Base-by-base conservation (phyloP, 2,329 filamentous ascomycete species). In the Hypoxylon sp. region DNA sequence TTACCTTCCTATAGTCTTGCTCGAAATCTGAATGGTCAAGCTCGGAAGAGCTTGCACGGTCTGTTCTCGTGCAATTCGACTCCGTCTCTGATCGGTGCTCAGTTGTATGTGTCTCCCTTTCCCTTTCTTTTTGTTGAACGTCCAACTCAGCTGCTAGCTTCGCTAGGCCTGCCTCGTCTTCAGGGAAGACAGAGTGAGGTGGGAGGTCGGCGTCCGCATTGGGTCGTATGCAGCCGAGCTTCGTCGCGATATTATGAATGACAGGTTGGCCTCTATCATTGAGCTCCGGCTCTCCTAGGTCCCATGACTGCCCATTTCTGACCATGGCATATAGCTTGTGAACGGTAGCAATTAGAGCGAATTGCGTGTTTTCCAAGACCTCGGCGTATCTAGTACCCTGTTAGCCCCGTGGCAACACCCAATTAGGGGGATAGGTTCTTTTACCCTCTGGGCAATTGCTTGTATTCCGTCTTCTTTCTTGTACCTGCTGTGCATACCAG, bases 401-500 rank as follows among this genome's bases (percentile, higher is more conserved):
- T 72, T 61, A 72, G 70, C 10, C 61, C 35, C 48, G 65, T 17
- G 29, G 22, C 55, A 55, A 65, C 35, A 74, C 70, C 70, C 19
- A 51, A 55, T 29, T 37, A 54, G 48, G 50, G 29, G 47, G 24
- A 37, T 8, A 33, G 31, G 39, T 52, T 26, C 19, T 76, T 85
- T 65, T 83, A 90, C 84, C 88, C 88, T 81, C 86, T 81, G 10
- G 88, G 88, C 51, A 90, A 77, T 78, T 90, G 88, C 81, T 91
- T 91, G 77, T 88, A 90, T 74, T 90, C 88, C n/a, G 87, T 88
- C 86, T 90, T 90, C 76, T 90, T 90, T 68, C 88, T 82, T 13
- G 87, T 85, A 6, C 88, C 88, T 14, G 88, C 87, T 6, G 87
- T 90, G 79, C 88, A 90, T 19, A 90, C 86, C 6, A 90, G 81